Base-by-base conservation (phyloP, 805 yeast species). In the Kregervanrija fluxuum region DNA sequence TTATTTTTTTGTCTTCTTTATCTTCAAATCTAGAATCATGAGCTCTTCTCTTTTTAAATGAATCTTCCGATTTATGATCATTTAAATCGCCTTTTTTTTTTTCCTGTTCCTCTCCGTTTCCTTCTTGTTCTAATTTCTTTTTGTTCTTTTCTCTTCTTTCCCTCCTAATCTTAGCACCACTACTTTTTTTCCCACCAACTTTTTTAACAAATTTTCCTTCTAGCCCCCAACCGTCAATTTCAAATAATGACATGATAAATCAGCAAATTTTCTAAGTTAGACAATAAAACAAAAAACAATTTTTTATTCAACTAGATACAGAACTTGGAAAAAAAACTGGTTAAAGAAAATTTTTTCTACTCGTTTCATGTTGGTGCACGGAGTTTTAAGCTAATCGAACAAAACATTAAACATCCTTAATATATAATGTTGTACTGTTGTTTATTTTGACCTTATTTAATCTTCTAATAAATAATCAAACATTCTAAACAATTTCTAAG, bases 201-300 rank as follows among this genome's bases (percentile, higher is more conserved):
- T 67, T 59, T 2, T 73, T 79, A 11, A 84, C 77, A 37, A 74
- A 69, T 46, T 69, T 65, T 39, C 71, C 57, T 51, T 79, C 76
- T 43, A 87, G 59, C 51, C 81, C 73, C 96, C 96, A 87, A 13
- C 95, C 95, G 42, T 80, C 86, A 15, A 84, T 89, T 59, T 82
- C 74, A 58, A 87, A 87, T 49, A 87, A 69, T 31, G 85, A 75
- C 90, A 82, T 82, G 28, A 22, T 22, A 22, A 6, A 22, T 22
- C 6, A 22, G 28, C 6, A 6, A 5, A 22, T 2, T 22, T 22
- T 5, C 6, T 22, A 22, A 22, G 28, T 22, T 22, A 22, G 6
- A 5, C 2, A 22, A 22, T 6, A 22, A 22, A 22, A 17, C 3
- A 22, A 22, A 22, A 6, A 22, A 22, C 28, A 22, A 6, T 22